Conservation (phyloP, 2,329 filamentous ascomycete species). For the Cladorrhinum sp. region DNA sequence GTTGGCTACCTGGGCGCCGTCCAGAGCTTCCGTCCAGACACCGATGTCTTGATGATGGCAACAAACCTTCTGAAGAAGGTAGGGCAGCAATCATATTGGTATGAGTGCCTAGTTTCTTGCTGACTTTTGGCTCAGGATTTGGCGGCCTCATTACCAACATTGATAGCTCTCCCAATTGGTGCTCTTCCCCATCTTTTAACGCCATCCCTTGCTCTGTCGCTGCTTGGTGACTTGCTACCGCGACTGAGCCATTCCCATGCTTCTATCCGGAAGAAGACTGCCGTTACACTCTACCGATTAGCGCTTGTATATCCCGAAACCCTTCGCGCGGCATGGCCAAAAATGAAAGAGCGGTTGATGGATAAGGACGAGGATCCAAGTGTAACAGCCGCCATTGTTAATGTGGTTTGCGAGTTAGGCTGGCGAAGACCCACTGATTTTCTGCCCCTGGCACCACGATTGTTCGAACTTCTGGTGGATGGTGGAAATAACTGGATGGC, state of each 20-base stretch:
- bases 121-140: conserved; percentile 57
- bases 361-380: conserved; percentile 87
- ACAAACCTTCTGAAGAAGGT: conserved; percentile 93
- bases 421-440: conserved; percentile 95
- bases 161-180: conserved; percentile 80
- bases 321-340: conserved; percentile 88
- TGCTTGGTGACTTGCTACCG: conserved; percentile 81
- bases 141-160: conserved; percentile 66
- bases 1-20: conserved; percentile 93
- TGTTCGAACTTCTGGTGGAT: conserved; percentile 90
- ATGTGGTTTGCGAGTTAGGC: conserved; percentile 92
- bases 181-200: conserved; percentile 95
- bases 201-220: conserved; percentile 83
- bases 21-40: conserved; percentile 93
- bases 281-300: conserved; percentile 89
- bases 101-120: conserved; percentile 30
- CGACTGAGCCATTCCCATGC: conserved; percentile 83
- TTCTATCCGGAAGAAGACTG: conserved; percentile 88
- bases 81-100: conserved; percentile 30
- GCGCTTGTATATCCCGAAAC: conserved; percentile 97
- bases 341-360: conserved; percentile 91
- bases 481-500: conserved; percentile 99
- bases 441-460: conserved; percentile 79
- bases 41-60: conserved; percentile 94
- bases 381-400: conserved; percentile 93